Percentiles rank a stretch among this genome's conserved stretches.
These are phyloP conservation scores for Mortierella antarctica DNA, from an alignment of 192 early-diverging fungal species.

Conservation along the genomic window DNA sequence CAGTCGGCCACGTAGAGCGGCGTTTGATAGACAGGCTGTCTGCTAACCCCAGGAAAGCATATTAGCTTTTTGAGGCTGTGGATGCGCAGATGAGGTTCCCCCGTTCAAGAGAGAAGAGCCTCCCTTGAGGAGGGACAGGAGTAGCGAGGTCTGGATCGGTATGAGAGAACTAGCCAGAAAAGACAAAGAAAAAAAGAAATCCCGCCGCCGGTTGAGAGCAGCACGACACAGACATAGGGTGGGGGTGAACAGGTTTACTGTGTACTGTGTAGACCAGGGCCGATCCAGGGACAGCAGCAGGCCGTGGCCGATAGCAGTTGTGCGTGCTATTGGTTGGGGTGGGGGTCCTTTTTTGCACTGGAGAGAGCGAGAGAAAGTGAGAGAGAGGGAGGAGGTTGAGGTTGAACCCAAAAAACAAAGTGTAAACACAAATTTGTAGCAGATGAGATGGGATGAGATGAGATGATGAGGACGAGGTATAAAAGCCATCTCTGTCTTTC, in stretches of 20 bases:
- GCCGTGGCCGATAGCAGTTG: too few relatives aligned
- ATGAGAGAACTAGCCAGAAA: not conserved
- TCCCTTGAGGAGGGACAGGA: too few relatives aligned
- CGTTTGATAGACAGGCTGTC: too few relatives aligned
- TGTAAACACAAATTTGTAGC: not conserved
- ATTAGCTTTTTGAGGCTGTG: too few relatives aligned
- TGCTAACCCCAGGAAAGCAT: too few relatives aligned
- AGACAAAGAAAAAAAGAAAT: not conserved
- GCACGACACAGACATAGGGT: not conserved
- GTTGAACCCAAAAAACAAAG: not conserved
- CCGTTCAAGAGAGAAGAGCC: too few relatives aligned
- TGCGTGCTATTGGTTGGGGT: not conserved
- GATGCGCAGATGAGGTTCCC: too few relatives aligned
- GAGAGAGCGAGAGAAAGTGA: not conserved
- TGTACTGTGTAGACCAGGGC: too few relatives aligned
- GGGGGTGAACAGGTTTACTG: too few relatives aligned
- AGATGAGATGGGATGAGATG: not conserved
- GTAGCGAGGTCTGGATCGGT: too few relatives aligned
- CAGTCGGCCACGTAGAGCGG: too few relatives aligned
- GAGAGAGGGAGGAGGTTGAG: not conserved
- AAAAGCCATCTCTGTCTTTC: conserved; percentile 11
- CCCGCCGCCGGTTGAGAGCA: not conserved
- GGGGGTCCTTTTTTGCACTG: not conserved
- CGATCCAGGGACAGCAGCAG: too few relatives aligned
- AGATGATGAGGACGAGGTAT: conserved; percentile 21